These are phyloP conservation scores for Kwoniella sp. DNA, from an alignment of 768 basidiomycete genomes.

Conservation along the genomic window DNA sequence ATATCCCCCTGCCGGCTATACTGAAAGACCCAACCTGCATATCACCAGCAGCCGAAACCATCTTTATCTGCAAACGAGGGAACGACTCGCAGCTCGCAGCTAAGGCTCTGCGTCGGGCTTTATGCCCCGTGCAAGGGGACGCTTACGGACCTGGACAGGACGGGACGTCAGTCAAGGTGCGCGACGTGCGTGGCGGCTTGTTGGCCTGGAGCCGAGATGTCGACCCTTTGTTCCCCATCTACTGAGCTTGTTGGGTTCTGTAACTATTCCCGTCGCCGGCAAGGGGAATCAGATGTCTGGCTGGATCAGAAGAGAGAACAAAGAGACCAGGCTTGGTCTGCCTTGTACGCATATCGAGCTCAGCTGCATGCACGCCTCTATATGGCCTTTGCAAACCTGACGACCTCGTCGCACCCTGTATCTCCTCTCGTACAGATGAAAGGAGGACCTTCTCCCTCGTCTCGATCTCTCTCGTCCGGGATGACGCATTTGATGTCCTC, in stretches of 20 bases:
- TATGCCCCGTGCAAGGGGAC: neutral
- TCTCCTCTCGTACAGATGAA: conserved; percentile 34
- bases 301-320: no score
- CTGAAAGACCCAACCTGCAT: conserved; percentile 57
- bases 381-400: conserved; percentile 26
- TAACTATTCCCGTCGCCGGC: no score
- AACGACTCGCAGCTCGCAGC: conserved; percentile 92
- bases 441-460: conserved; percentile 44
- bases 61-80: conserved; percentile 77
- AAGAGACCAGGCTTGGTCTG: no score
- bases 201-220: conserved; percentile 72
- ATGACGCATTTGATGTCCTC: conserved; percentile 44
- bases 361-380: conserved; percentile 21
- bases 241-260: no score
- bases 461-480: conserved; percentile 30
- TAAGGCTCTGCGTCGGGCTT: conserved; percentile 54
- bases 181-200: conserved; percentile 72
- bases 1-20: conserved; percentile 66
- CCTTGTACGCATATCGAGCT: no score
- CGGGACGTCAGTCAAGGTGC: conserved; percentile 47
- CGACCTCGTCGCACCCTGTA: conserved; percentile 28
- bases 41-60: conserved; percentile 49
- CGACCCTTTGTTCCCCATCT: conserved; percentile 73
- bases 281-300: no score
- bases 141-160: conserved; percentile 21